phyloP scores from a whole-genome alignment of 305 asterid species.

The Fraxinus latifolia region DNA sequence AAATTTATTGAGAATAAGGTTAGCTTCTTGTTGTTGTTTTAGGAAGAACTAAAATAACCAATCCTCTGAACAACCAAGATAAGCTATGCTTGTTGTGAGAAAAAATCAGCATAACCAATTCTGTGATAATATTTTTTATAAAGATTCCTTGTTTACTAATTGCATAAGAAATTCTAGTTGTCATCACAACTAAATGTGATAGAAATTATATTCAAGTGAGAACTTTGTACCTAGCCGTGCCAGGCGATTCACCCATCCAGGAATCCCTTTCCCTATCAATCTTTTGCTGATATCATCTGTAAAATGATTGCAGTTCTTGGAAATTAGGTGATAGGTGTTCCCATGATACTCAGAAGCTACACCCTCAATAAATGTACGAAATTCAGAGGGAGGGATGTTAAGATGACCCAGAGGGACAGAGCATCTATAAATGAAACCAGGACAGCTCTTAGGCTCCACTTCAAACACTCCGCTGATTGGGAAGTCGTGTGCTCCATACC shows the following conservation, averaged over 20 bases:
- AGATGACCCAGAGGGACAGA: slow-evolving; percentile 44
- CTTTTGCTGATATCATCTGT: slow-evolving; percentile 47
- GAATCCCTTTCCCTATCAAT: slow-evolving; percentile 45
- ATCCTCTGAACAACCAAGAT: neutral
- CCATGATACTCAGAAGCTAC: slow-evolving; percentile 56
- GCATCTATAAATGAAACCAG: slow-evolving; percentile 48
- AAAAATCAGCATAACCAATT: neutral
- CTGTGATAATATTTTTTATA: neutral
- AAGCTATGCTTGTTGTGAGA: neutral
- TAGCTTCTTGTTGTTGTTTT: neutral
- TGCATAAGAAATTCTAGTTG: neutral
- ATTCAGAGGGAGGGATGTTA: slow-evolving; percentile 35
- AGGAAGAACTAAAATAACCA: neutral
- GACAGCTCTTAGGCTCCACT: slow-evolving; percentile 57
- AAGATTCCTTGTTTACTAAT: neutral
- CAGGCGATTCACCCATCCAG: slow-evolving; percentile 56
- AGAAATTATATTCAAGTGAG: neutral
- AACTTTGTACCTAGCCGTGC: slow-evolving; percentile 39
- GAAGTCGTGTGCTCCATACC: slow-evolving; percentile 57
- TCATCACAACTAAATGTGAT: neutral
- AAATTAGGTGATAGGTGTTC: slow-evolving; percentile 50
- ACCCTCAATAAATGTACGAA: slow-evolving; percentile 39
- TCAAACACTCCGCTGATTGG: slow-evolving; percentile 57
- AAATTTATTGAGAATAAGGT: neutral
- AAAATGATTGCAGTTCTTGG: slow-evolving; percentile 54